Percentiles rank a stretch among this genome's conserved stretches.
phyloP scores from a whole-genome alignment of 2,329 filamentous ascomycete species.

The Balansia obtecta region DNA sequence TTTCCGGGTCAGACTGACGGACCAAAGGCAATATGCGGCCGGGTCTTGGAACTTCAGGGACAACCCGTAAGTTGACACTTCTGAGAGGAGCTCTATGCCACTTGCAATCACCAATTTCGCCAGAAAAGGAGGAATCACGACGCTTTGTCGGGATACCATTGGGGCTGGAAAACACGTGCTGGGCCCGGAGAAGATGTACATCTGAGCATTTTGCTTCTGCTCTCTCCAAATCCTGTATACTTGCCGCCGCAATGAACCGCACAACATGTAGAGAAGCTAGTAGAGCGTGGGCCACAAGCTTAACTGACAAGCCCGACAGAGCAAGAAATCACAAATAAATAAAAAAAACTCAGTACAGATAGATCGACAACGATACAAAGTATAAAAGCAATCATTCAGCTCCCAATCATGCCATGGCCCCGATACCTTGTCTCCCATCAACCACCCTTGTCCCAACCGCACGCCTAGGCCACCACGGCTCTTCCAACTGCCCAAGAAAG shows the following conservation, averaged over 20 bases:
- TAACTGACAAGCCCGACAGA: not conserved
- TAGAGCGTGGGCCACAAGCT: not conserved
- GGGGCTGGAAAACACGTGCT: not conserved
- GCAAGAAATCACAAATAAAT: not conserved
- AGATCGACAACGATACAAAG: not conserved
- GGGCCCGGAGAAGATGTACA: not conserved
- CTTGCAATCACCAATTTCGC: not conserved
- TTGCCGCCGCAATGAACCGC: not conserved
- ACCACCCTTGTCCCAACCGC: too few species aligned
- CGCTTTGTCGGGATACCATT: not conserved
- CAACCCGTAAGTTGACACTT: not conserved
- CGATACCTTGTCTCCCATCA: too few species aligned
- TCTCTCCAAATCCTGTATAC: not conserved
- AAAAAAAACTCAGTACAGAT: not conserved
- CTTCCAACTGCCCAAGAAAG: too few species aligned
- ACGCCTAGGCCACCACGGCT: too few species aligned
- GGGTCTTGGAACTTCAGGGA: not conserved
- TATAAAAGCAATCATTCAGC: not conserved
- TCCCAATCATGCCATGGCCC: too few species aligned
- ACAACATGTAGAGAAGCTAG: not conserved
- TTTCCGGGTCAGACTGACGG: too few species aligned
- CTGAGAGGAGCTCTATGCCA: not conserved
- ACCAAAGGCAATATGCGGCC: too few species aligned
- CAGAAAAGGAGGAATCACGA: not conserved
- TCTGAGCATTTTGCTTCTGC: not conserved